A percentile compares a stretch with the other conserved stretches of the same genome.
These are phyloP conservation scores for Deinandra increscens DNA, from an alignment of 129 eudicot genomes.

Conservation along the genomic window DNA sequence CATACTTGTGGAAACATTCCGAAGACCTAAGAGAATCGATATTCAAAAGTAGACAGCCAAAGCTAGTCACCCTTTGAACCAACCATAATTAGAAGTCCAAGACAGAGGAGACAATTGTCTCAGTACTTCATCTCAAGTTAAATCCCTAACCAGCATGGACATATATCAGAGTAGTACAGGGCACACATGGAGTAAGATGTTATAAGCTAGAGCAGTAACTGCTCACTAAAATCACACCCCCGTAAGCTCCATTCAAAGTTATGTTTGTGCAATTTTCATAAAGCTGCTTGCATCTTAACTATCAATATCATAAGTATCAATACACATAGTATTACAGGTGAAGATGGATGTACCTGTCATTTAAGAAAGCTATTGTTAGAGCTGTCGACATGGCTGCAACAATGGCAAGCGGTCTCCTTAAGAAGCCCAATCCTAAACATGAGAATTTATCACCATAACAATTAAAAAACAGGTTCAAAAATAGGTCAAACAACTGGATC, in stretches of 20 bases:
- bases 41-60: not conserved
- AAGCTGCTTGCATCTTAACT: not conserved
- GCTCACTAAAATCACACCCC: not conserved
- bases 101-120: slow-evolving; percentile 3
- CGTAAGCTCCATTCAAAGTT: not conserved
- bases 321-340: not conserved
- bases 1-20: not conserved
- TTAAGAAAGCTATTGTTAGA: slow-evolving; percentile 77
- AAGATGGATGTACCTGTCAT: slow-evolving; percentile 65
- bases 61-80: not conserved
- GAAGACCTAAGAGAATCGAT: not conserved
- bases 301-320: slow-evolving; percentile 2
- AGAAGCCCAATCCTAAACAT: slow-evolving; percentile 77
- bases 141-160: not conserved
- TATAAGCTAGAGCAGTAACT: slow-evolving; percentile 3
- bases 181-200: not conserved
- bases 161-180: not conserved
- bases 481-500: slow-evolving; percentile 7
- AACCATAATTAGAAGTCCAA: not conserved
- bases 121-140: not conserved
- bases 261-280: not conserved
- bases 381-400: slow-evolving; percentile 82
- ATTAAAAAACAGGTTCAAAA: not conserved
- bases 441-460: slow-evolving; percentile 1
- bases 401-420: slow-evolving; percentile 93